These are phyloP conservation scores for Argentina anserina DNA, from an alignment of 306 rosid genomes.

Conservation along the genomic window DNA sequence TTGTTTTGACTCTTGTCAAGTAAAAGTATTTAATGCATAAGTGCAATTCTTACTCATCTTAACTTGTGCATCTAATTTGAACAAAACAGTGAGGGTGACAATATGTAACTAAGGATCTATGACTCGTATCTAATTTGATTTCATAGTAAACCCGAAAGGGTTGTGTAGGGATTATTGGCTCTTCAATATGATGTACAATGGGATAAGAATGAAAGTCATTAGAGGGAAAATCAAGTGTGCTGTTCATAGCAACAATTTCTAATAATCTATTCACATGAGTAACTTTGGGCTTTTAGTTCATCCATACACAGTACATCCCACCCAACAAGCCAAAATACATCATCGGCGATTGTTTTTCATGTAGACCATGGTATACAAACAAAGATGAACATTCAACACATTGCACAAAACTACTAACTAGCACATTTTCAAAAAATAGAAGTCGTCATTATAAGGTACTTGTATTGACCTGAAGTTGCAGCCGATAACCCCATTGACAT, in stretches of 20 bases:
- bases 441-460: background rate
- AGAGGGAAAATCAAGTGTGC: background rate
- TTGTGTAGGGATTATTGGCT: background rate
- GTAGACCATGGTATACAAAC: background rate
- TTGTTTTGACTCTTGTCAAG: too few species aligned
- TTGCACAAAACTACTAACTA: background rate
- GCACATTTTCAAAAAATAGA: background rate
- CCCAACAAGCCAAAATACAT: background rate
- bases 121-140: background rate
- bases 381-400: background rate
- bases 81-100: background rate
- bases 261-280: background rate
- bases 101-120: background rate
- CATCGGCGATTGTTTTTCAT: background rate
- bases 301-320: background rate
- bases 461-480: background rate
- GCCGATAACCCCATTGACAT: background rate
- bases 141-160: background rate
- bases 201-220: background rate
- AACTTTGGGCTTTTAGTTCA: background rate
- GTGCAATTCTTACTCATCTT: background rate
- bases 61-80: background rate
- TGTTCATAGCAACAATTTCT: background rate
- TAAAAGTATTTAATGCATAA: background rate
- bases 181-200: background rate